Evolutionary conservation across 805 yeast species (phyloP).

Genomic region (Metschnikowia continentalis): DNA sequence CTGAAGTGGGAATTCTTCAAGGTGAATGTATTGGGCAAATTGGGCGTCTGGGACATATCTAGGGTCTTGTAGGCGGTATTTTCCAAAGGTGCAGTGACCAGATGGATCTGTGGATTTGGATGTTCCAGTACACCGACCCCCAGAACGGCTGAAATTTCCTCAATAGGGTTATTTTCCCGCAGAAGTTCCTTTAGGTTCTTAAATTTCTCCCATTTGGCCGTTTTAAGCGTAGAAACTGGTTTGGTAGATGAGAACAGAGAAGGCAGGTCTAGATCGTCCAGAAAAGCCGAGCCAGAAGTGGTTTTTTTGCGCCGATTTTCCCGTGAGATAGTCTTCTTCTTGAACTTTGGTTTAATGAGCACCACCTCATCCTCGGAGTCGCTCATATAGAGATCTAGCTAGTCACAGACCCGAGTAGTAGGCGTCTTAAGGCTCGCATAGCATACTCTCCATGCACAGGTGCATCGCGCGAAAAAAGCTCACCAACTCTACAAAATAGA

Average conservation of each 20-base stretch:
- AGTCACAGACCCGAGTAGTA: neutral
- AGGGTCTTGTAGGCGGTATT: constrained; percentile 19
- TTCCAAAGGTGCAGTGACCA: neutral
- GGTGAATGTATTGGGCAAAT: constrained; percentile 8
- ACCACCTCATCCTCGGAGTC: neutral
- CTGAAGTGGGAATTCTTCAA: constrained; percentile 12
- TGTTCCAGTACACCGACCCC: neutral
- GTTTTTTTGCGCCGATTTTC: neutral
- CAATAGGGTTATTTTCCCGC: neutral
- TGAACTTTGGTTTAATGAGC: neutral
- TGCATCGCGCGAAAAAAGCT: constrained; percentile 2
- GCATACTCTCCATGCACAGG: neutral
- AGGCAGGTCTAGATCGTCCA: neutral
- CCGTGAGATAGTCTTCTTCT: neutral
- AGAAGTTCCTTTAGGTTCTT: neutral
- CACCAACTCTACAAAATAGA: neutral
- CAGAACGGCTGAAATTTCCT: neutral
- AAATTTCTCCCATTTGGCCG: constrained; percentile 1
- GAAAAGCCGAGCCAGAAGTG: neutral
- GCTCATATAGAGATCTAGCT: neutral
- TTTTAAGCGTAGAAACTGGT: neutral
- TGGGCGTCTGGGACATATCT: constrained; percentile 6
- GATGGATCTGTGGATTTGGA: too few relatives aligned
- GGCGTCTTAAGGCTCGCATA: neutral
- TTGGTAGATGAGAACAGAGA: neutral